phyloP scores from a whole-genome alignment of 768 basidiomycete species.

The Macrolepiota fuliginosa region DNA sequence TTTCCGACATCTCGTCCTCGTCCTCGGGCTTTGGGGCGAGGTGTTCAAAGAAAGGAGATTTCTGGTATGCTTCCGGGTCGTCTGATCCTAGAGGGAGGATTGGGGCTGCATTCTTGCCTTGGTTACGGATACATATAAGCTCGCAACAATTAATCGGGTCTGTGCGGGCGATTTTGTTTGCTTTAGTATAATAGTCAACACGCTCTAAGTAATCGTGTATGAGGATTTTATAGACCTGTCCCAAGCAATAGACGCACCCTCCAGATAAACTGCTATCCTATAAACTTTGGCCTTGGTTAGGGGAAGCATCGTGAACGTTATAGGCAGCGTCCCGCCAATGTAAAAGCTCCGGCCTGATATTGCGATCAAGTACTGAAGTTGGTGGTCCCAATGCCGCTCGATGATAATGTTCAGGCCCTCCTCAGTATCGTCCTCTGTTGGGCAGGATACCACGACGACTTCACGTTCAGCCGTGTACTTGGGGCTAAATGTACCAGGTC shows the following conservation, averaged over 20 bases:
- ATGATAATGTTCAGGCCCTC: slow-evolving; percentile 78
- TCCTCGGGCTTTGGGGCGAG: slow-evolving; percentile 34
- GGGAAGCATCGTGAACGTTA: slow-evolving; percentile 81
- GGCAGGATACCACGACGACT: slow-evolving; percentile 71
- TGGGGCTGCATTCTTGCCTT: slow-evolving; percentile 50
- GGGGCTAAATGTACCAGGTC: slow-evolving; percentile 75
- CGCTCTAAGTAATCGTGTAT: slow-evolving; percentile 48
- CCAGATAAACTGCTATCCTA: slow-evolving; percentile 67
- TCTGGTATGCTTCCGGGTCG: slow-evolving; percentile 54
- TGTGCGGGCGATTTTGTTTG: slow-evolving; percentile 64
- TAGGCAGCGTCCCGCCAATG: slow-evolving; percentile 78
- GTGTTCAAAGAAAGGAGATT: slow-evolving; percentile 59
- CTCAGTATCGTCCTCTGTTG: slow-evolving; percentile 84
- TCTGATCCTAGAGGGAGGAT: slow-evolving; percentile 81
- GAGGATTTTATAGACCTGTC: neutral
- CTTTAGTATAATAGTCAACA: slow-evolving; percentile 74
- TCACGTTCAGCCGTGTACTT: slow-evolving; percentile 71
- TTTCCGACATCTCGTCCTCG: slow-evolving; percentile 52
- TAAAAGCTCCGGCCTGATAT: slow-evolving; percentile 75
- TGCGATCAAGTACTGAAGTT: slow-evolving; percentile 78
- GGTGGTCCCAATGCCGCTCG: slow-evolving; percentile 88
- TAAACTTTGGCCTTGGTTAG: slow-evolving; percentile 81
- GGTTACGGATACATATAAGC: slow-evolving; percentile 60
- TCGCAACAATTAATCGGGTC: slow-evolving; percentile 60
- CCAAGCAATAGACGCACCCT: slow-evolving; percentile 52